Evolutionary conservation across 768 basidiomycete genomes (phyloP).

Genomic region (Hygrophorus russula): DNA sequence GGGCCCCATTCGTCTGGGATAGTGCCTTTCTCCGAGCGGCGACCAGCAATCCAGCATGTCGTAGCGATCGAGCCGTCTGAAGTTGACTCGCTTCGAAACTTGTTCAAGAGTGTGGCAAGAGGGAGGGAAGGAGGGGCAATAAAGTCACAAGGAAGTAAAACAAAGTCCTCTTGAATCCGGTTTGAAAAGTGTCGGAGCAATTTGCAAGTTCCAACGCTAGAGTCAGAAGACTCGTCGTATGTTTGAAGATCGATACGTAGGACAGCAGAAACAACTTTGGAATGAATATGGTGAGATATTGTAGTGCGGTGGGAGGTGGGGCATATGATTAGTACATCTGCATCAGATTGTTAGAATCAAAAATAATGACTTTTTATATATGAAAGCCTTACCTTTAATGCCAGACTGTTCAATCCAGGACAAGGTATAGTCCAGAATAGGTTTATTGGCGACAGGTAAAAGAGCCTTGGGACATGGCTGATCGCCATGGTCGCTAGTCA

Average conservation of each 20-base stretch:
- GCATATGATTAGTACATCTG: slow-evolving; percentile 83
- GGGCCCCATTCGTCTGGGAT: slow-evolving; percentile 62
- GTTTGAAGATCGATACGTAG: slow-evolving; percentile 71
- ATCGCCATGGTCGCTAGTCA: slow-evolving; percentile 71
- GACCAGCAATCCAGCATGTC: slow-evolving; percentile 50
- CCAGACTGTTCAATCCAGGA: slow-evolving; percentile 84
- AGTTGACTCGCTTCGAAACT: slow-evolving; percentile 65
- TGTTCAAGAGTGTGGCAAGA: slow-evolving; percentile 62
- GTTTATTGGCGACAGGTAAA: slow-evolving; percentile 78
- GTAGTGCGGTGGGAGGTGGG: slow-evolving; percentile 64
- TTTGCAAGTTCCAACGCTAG: slow-evolving; percentile 58
- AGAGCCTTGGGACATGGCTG: slow-evolving; percentile 80
- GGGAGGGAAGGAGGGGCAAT: slow-evolving; percentile 67
- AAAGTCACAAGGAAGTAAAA: slow-evolving; percentile 87
- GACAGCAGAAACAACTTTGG: slow-evolving; percentile 57
- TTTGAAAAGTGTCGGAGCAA: slow-evolving; percentile 67
- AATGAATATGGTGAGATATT: slow-evolving; percentile 79
- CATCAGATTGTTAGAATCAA: slow-evolving; percentile 3
- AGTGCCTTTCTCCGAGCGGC: slow-evolving; percentile 40
- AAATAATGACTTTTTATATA: not conserved
- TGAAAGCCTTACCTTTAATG: slow-evolving; percentile 49
- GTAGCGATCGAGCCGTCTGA: slow-evolving; percentile 55
- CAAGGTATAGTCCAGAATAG: slow-evolving; percentile 75
- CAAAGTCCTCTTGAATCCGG: slow-evolving; percentile 76
- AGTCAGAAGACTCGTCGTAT: slow-evolving; percentile 62